Evolutionary conservation across 108 stramenopile genomes (phyloP), one percentile per base, ranked within the genome.

Genomic region (Pseudonitzschia pungens): DNA sequence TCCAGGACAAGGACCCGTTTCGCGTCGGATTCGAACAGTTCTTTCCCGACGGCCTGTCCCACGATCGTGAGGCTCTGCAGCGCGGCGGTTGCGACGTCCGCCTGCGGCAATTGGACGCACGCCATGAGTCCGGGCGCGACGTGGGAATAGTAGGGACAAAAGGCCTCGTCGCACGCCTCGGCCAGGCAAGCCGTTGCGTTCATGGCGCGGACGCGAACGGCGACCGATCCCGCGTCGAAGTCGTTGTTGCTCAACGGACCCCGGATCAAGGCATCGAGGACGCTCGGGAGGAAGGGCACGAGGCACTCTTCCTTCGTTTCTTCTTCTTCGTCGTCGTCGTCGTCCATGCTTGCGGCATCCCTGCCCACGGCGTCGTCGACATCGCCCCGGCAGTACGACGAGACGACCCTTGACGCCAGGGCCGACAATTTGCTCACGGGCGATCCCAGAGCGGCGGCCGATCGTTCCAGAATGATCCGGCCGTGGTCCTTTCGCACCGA

Each of bases 1-100:
- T 84, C 75, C 86, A 79, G 7, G 58, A 56, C 78, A 92, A 76
- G n/a, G 14, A 95, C 72, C 27, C 79, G 69, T 20, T 77, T 69
- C 2, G 93, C 91, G 54, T 89, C 89, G 5, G 65, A 32, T n/a
- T 58, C 62, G 59, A 87, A 92, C 15, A 77, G 67, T 21, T 79
- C 78, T 72, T 82, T 81, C 43, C 80, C 88, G 2, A 91, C 73
- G 12, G 91, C 89, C 68, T 86, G 83, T 40, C 89, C 89, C 18
- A 95, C 70, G 63, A 95, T 91, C 0, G 93, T 82, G 15, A 83
- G 86, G 22, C 89, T 82, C 62, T 95, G 89, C 28, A 95, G 71
- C 10, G 89, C 91, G 0, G 85, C 77, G n/a, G 88, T 85, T 57
- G 83, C 70, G 41, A 95, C 56, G 21, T 80, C 77, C 22, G 76